Evolutionary conservation across 306 rosid species (phyloP).

Genomic region (Vigna nakashimae): DNA sequence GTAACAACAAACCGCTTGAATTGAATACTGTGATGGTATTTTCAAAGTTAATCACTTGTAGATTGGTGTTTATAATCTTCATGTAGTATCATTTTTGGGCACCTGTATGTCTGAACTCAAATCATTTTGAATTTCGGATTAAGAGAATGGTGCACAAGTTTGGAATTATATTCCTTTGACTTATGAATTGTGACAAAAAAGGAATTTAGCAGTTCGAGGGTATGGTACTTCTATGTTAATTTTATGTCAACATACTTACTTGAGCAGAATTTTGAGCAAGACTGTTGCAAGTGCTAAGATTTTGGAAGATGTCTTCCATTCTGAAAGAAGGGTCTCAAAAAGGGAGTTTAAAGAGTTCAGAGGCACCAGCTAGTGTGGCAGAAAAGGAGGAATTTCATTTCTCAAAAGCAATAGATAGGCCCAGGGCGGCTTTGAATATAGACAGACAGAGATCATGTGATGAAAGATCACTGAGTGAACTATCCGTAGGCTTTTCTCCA

Average conservation of each 20-base stretch:
- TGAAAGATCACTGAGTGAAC: slow-evolving; percentile 68
- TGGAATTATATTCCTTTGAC: slow-evolving; percentile 14
- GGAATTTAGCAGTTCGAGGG: slow-evolving; percentile 2
- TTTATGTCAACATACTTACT: slow-evolving; percentile 15
- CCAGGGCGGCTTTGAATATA: slow-evolving; percentile 65
- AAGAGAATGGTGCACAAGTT: background rate
- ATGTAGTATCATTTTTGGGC: background rate
- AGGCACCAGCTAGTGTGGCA: slow-evolving; percentile 35
- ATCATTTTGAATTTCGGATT: slow-evolving; percentile 4
- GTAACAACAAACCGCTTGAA: background rate
- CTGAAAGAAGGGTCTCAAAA: slow-evolving; percentile 51
- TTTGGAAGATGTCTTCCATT: slow-evolving; percentile 45
- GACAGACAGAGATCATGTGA: slow-evolving; percentile 82
- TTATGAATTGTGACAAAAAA: background rate
- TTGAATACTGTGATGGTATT: background rate
- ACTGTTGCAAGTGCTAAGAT: slow-evolving; percentile 32
- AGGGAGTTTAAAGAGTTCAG: slow-evolving; percentile 52
- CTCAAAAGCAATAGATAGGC: slow-evolving; percentile 65
- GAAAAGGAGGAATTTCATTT: slow-evolving; percentile 65
- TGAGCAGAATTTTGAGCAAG: slow-evolving; percentile 56
- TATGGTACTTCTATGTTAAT: background rate
- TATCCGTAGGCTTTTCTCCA: slow-evolving; percentile 63
- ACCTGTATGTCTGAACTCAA: slow-evolving; percentile 4
- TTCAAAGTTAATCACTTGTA: background rate
- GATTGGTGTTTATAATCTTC: slow-evolving; percentile 9